A percentile compares a stretch with the other conserved stretches of the same genome.
Evolutionary conservation across 257 asterid genomes (phyloP).

Genomic region (Solanum dulcamara): DNA sequence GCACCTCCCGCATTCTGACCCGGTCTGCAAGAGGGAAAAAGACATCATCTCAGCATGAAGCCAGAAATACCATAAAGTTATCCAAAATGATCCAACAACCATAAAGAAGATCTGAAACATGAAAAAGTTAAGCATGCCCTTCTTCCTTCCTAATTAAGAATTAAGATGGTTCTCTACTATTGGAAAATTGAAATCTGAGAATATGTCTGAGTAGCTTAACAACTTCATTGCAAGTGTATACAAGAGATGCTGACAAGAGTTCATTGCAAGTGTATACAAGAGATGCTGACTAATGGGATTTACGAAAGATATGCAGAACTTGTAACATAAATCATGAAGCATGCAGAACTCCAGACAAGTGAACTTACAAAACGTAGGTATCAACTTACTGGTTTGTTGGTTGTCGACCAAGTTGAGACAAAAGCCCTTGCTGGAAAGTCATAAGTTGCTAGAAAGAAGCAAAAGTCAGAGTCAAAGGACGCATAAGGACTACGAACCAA

Average conservation of each 20-base stretch:
- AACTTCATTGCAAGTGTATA: background rate
- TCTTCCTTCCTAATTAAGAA: background rate
- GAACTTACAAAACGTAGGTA: background rate
- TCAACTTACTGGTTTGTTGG: constrained; percentile 32
- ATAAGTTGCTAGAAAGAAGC: constrained; percentile 28
- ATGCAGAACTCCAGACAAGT: background rate
- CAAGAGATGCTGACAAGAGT: background rate
- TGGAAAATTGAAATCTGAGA: background rate
- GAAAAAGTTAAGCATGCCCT: background rate
- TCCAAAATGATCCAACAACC: background rate
- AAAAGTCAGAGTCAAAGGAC: background rate
- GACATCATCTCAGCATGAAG: background rate
- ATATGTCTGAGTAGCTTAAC: background rate
- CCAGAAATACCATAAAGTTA: background rate
- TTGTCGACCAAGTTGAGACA: constrained; percentile 36
- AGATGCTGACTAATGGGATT: background rate
- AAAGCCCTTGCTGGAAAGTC: constrained; percentile 29
- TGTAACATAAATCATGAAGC: background rate
- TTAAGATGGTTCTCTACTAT: background rate
- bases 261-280: background rate
- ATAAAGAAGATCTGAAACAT: background rate
- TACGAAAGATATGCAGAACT: background rate
- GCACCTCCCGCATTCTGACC: constrained; percentile 22
- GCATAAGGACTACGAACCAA: background rate
- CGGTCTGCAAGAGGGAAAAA: constrained; percentile 18